Base-by-base conservation (phyloP, 352 stramenopile species). In the Phytophthora hibernalis region DNA sequence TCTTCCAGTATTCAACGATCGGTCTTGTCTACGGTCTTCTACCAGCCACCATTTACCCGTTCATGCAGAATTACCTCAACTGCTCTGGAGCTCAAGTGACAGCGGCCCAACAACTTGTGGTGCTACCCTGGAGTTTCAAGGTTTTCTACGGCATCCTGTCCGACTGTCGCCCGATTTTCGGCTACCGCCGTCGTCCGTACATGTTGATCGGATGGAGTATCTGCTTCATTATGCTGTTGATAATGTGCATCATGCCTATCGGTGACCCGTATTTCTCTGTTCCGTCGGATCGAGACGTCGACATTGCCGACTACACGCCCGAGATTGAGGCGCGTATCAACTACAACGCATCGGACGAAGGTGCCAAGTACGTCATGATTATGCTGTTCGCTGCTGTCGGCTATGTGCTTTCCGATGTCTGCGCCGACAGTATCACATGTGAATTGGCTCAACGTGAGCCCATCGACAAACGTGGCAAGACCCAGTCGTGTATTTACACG, bases 161-260 rank as follows among this genome's bases (percentile, higher is more conserved):
- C 3, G 77, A 88, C 44, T 84, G 74, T 35, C 49, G 85, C 3
- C 81, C 81, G 11, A 76, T 90, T 22, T 76, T 33, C 18, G 80
- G 82, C 28, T 87, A 77, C 49, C 82, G 76, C 5, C 76, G 80
- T 20, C 79, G 80, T 18, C 76, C 82, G 22, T 90, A 80, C 45
- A 90, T 89, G 76, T n/a, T 87, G 1, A 50, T 90, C 51, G 82
- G 82, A 4, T 90, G 78, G 80, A 49, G 52, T 0, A 55, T 85
- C 15, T 81, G 71, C 47, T 45, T 82, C 22, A 35, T 67, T 10
- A 77, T 81, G 59, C 65, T 90, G 15, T 11, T 88, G 1, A 42
- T 74, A 28, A 86, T 88, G 75, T 72, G 72, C n/a, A 61, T 53
- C 22, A 69, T 70, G n/a, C 80, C n/a, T 75, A 56, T 75, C 1